A percentile compares a stretch with the other conserved stretches of the same genome.
phyloP scores from a whole-genome alignment of 441 rosid species.

The Erodium chrysanthum region DNA sequence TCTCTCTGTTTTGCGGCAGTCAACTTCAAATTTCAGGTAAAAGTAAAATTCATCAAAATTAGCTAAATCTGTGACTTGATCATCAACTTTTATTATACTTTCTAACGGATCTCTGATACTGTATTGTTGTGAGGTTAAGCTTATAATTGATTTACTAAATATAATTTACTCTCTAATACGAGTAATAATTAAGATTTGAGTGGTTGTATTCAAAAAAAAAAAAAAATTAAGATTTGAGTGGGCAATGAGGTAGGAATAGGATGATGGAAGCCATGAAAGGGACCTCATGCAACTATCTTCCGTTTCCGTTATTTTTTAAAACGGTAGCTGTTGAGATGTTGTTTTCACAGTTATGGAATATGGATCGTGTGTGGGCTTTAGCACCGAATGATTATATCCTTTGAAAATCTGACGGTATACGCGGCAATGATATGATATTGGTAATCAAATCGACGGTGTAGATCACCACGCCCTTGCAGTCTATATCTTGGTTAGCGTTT shows the following conservation, averaged over 20 bases:
- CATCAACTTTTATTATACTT: too few relatives aligned
- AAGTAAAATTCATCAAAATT: not conserved
- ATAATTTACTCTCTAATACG: too few relatives aligned
- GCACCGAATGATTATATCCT: not conserved
- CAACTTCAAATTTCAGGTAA: not conserved
- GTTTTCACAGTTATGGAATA: constrained; percentile 9
- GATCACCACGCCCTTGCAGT: too few relatives aligned
- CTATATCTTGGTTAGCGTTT: too few relatives aligned
- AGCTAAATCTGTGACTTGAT: not conserved
- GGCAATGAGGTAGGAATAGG: not conserved
- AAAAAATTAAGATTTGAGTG: not conserved
- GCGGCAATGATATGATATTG: too few relatives aligned
- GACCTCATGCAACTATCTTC: not conserved
- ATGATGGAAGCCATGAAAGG: constrained; percentile 19
- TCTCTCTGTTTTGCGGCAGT: not conserved
- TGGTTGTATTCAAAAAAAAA: too few relatives aligned
- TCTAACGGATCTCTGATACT: too few relatives aligned
- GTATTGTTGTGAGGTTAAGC: too few relatives aligned
- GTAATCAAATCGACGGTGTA: too few relatives aligned
- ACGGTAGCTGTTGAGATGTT: constrained; percentile 20
- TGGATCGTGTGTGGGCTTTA: not conserved
- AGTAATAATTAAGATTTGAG: too few relatives aligned
- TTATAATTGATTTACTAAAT: too few relatives aligned
- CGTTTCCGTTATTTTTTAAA: not conserved
- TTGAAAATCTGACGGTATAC: too few relatives aligned